Base-by-base conservation (phyloP, 345 rosid species). In the Anastatica hierochuntica region DNA sequence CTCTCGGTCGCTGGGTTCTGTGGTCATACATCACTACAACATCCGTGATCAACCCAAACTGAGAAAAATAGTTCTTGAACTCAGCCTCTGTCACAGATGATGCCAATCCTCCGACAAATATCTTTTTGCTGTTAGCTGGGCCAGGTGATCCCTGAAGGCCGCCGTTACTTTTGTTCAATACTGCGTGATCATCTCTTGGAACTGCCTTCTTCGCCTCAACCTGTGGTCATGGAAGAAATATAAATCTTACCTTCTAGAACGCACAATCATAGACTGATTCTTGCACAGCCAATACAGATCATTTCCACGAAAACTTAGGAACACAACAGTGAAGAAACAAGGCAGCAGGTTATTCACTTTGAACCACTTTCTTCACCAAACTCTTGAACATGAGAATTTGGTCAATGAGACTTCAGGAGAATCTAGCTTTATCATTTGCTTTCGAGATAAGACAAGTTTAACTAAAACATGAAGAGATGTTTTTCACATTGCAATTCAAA, bases 201-300 rank as follows among this genome's bases (percentile, higher is more conserved):
- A 90, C 87, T 30, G 98, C 98, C 68, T 82, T 90, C 75, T 90
- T 90, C 11, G 98, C 98, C 81, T 90, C 98, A 62, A 90, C 98
- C 98, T 90, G 81, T 56, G 40, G 62, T 69, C 19, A 63, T 24
- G 12, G 6, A 58, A 12, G 6, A 29, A 36, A 66, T 5, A 21
- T 9, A 65, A 49, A 8, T 6, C 38, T 18, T 49, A 14, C 16
- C 16, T 43, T 10, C 1, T 34, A 53, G 36, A 30, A 57, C 19
- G 41, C 24, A 54, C 27, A 20, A 6, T 8, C 3, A 11, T 36
- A 35, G 31, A 3, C 6, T 36, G 14, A 14, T 23, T 24, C 34
- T 52, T 23, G 4, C 33, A 20, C 21, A 55, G 29, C 5, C 17
- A 30, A 41, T 21, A 15, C 3, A 56, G 6, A 18, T 41, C 14